Evolutionary conservation across 1,284 basidiomycete species (phyloP), one percentile per base, ranked within the genome.

Genomic region (Ganoderma multipileum): DNA sequence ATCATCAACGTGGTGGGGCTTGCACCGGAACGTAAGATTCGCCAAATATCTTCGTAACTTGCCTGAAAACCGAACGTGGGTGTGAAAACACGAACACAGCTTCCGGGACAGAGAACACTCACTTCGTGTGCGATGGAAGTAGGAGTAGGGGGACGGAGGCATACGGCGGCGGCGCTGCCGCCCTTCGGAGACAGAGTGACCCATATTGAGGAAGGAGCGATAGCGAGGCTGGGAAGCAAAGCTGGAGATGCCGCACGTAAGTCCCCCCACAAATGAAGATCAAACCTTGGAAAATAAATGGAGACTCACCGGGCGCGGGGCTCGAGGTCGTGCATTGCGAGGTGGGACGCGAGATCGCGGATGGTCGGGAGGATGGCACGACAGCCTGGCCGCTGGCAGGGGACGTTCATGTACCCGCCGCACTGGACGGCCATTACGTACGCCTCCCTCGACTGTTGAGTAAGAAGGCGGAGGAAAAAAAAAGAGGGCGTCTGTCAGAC

Each of bases 301-400:
- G 12, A 42, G 23, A 47, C 52, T 4, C n/a, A 39, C 26, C 18
- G 30, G 4, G 60, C 68, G 18, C 41, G 62, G 28, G 70, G 72
- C n/a, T 72, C 71, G 57, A 89, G 83, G 72, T 87, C 84, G 75
- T 91, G 89, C 33, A 91, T 85, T 70, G 89, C 86, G 52, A 91
- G 78, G 74, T 91, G 89, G 71, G 81, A 85, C 64, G 84, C 83
- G 62, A 91, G 82, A 55, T 85, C 84, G 69, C 82, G 80, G 59
- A 85, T 81, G 63, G 82, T 81, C 11, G 77, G 76, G 18, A 91
- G 76, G 4, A 83, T 79, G 73, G 88, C 83, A 14, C 79, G 78
- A 75, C 89, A 91, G 41, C 83, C 86, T 38, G 79, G 76, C n/a
- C 87, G 83, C 38, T 80, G 82, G 75, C 89, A 91, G 16, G 86